Base-by-base conservation (phyloP, 23 red algal genomes). In the Pyropia yezoensis region DNA sequence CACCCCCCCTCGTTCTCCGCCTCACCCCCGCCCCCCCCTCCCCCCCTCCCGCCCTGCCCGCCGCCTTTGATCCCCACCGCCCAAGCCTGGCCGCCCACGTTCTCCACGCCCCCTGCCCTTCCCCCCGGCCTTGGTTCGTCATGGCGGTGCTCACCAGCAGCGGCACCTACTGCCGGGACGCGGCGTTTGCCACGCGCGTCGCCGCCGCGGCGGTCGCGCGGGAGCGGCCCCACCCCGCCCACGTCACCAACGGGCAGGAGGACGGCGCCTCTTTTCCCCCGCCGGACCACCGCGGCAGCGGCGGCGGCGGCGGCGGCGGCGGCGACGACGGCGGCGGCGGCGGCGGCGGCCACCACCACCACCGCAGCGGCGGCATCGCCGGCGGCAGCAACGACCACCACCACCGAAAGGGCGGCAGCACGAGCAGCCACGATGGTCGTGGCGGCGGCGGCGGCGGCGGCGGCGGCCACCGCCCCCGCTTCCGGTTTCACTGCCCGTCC, bases 151-250 rank as follows among this genome's bases (percentile, higher is more conserved):
- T 8, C 39, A 47, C 39, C 39, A 13, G 39, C 4, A 47, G 39
- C 39, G 39, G 39, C 39, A 47, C 39, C 39, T 47, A 47, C 64
- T 12, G 64, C 30, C 64, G 53, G 27, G 47, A 67, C 50, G 70
- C 34, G 27, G 55, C 78, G 58, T 86, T 69, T 53, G 22, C 47
- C 6, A 57, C 69, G 20, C 70, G 80, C 32, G 29, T 75, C 7
- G 59, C 33, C 18, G 80, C 80, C 20, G 80, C 80, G 2, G n/a
- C 53, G n/a, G 30, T 86, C 20, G 80, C 80, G 2, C 67, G 63
- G 52, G 50, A 62, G 19, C 80, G 80, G 26, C 70, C 70, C 18
- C 80, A 86, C 28, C 70, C 80, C 0, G 25, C 18, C 18, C 69
- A 74, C 30, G 20, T 69, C 6, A 34, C 80, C 24, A 86, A 86